Evolutionary conservation across 2,329 filamentous ascomycete species (phyloP), one percentile per base, ranked within the genome.

Genomic region (Pseudopithomyces maydicus): DNA sequence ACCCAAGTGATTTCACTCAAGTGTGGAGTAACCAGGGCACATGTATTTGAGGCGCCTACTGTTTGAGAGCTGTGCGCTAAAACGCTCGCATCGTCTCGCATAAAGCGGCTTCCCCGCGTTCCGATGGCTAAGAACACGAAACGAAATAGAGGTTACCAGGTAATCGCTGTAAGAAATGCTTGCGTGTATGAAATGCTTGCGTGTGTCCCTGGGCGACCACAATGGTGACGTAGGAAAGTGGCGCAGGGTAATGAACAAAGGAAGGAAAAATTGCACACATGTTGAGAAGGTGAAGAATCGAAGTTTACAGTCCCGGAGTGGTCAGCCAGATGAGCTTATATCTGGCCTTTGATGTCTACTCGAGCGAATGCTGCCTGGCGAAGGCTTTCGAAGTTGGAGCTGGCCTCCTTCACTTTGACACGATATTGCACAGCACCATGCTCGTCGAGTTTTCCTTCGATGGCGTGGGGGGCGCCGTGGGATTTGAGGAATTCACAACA

Each of bases 261-360:
- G 59, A 57, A 53, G 50, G 39, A 51, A 55, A 56, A 55, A 50
- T 52, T 29, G 35, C 33, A 29, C 42, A 22, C 46, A 41, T 48
- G 49, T 48, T 47, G 58, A 49, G n/a, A 52, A 20, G 52, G 55
- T 44, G 51, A 48, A 45, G 35, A 44, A 59, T 23, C 32, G 46
- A 41, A 11, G 20, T 46, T 29, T 49, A 22, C 43, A 35, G 48
- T 56, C 52, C 61, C 53, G 44, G 41, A 36, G 54, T 47, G 11
- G 15, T 56, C 47, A 29, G 33, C 33, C 17, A 23, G 20, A 15
- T 87, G 80, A 46, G 52, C 56, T 89, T 81, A 95, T 73, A 97
- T 96, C 80, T 98, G 94, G 72, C 94, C 93, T 81, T 98, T 97
- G 82, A 98, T 96, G 80, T 98, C 93, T 82, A 98, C 90, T 74